These are phyloP conservation scores for Trametes cingulata DNA, from an alignment of 768 basidiomycete genomes.

Conservation along the genomic window DNA sequence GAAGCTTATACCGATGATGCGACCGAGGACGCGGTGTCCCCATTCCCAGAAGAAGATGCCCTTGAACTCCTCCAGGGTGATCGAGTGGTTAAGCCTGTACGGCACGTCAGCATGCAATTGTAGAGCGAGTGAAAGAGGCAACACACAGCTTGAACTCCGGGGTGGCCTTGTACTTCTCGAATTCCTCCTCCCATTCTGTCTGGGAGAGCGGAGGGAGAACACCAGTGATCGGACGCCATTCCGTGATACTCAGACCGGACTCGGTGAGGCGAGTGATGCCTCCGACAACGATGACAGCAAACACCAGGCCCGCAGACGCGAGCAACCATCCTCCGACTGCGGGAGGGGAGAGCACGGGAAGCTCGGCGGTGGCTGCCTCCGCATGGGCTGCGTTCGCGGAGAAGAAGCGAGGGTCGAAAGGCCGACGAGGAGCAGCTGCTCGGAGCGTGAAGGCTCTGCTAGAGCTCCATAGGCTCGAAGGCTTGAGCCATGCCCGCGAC, in stretches of 20 bases:
- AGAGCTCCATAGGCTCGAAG: background rate
- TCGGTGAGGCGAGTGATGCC: conserved; percentile 97
- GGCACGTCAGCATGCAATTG: background rate
- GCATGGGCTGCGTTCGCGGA: conserved; percentile 35
- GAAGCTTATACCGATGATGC: conserved; percentile 81
- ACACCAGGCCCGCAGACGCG: conserved; percentile 79
- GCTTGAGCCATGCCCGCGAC: background rate
- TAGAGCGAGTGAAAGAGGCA: no score
- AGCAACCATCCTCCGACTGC: conserved; percentile 85
- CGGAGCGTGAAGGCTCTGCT: conserved; percentile 12
- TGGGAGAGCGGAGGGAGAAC: conserved; percentile 77
- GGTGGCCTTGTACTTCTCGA: conserved; percentile 90
- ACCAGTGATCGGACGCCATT: conserved; percentile 94
- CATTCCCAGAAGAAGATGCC: conserved; percentile 98
- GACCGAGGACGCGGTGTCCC: conserved; percentile 91
- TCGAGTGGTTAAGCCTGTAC: conserved; percentile 83
- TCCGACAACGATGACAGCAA: conserved; percentile 92
- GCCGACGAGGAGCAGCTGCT: conserved; percentile 11
- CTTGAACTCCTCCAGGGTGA: conserved; percentile 90
- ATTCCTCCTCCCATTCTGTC: conserved; percentile 83
- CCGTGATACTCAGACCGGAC: conserved; percentile 95
- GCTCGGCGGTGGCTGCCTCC: conserved; percentile 22
- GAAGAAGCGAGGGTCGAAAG: conserved; percentile 41
- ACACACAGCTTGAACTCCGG: conserved; percentile 95
- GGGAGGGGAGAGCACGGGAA: conserved; percentile 64